Conservation (phyloP, 495 filamentous ascomycete species). For the Penicillium pancosmium region DNA sequence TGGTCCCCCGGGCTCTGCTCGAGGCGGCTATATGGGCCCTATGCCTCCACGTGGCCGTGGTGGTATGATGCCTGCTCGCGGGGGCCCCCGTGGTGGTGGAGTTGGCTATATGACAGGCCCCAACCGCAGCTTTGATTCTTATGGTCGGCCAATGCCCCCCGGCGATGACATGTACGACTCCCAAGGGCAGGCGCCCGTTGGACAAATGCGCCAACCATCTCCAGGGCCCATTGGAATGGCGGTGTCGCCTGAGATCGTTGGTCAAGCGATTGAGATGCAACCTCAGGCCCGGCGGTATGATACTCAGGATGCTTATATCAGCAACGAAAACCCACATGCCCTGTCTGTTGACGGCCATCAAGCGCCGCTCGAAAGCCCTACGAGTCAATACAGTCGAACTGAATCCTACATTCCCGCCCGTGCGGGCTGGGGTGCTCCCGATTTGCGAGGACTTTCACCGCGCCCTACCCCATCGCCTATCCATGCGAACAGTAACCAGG, state of each 20-base stretch:
- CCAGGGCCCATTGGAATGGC: slow-evolving; percentile 65
- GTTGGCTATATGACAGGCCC: slow-evolving; percentile 43
- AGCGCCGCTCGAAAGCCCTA: slow-evolving; percentile 54
- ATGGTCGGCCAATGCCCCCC: slow-evolving; percentile 27
- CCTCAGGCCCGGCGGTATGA: slow-evolving; percentile 45
- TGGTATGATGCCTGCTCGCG: slow-evolving; percentile 52
- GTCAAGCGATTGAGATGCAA: slow-evolving; percentile 86
- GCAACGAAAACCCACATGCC: slow-evolving; percentile 62
- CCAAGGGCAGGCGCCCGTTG: slow-evolving; percentile 33
- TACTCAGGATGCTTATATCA: slow-evolving; percentile 56
- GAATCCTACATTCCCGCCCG: slow-evolving; percentile 70
- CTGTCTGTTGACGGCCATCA: slow-evolving; percentile 31
- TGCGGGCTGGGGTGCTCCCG: slow-evolving; percentile 40
- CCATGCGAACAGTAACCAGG: slow-evolving; percentile 22
- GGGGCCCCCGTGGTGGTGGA: slow-evolving; percentile 43
- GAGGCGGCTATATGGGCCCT: slow-evolving; percentile 42
- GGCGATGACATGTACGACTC: slow-evolving; percentile 36
- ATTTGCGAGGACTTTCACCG: slow-evolving; percentile 19
- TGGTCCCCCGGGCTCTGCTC: slow-evolving; percentile 31
- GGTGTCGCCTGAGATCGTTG: slow-evolving; percentile 52
- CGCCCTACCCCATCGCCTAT: slow-evolving; percentile 14
- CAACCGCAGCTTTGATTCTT: slow-evolving; percentile 26
- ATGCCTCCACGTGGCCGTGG: slow-evolving; percentile 32
- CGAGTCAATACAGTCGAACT: slow-evolving; percentile 69
- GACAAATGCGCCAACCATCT: slow-evolving; percentile 42